Evolutionary conservation across 441 rosid species (phyloP), one percentile per base, ranked within the genome.

Genomic region (Heliophila coronopifolia): DNA sequence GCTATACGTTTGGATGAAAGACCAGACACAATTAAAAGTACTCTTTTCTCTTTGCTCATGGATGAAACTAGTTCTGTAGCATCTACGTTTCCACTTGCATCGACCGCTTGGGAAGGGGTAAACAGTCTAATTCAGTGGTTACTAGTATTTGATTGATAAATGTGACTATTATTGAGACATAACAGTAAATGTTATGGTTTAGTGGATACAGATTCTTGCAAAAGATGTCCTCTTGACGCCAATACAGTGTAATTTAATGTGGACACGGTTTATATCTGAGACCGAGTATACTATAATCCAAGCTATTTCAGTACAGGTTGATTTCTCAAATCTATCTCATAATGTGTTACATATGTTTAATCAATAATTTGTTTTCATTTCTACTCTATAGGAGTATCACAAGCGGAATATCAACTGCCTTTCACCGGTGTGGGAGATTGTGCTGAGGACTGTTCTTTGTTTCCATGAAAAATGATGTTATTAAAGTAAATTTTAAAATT

Each of bases 291-390:
- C 72, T 7, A 76, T 91, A 17, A 73, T 84, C 20, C 93, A 82
- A 73, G 98, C 94, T 42, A 76, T 86, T 65, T 74, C 85, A 3
- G 83, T 88, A 30, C 90, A 84, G 98, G 96, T n/a, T 77, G 58
- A 24, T 36, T 41, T 56, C 31, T 18, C 37, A 34, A 28, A 35
- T 10, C 40, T 44, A 33, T 15, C 59, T 38, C 34, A 36, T 7
- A 43, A 22, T 46, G 9, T 48, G 38, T 25, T 35, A 13, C 18
- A 9, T 30, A 11, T 24, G 23, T 9, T 7, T 9, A 47, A 39
- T 8, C 46, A 35, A 5, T 15, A 17, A 24, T 62, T 48, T 40
- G 28, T 12, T 55, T 37, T 30, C 28, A 28, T 12, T 60, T 65
- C 43, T 37, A 34, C 19, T 38, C 61, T 33, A 44, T 77, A 91